Evolutionary conservation across 2,329 filamentous ascomycete species (phyloP).

Genomic region (Diaporthe sp.): DNA sequence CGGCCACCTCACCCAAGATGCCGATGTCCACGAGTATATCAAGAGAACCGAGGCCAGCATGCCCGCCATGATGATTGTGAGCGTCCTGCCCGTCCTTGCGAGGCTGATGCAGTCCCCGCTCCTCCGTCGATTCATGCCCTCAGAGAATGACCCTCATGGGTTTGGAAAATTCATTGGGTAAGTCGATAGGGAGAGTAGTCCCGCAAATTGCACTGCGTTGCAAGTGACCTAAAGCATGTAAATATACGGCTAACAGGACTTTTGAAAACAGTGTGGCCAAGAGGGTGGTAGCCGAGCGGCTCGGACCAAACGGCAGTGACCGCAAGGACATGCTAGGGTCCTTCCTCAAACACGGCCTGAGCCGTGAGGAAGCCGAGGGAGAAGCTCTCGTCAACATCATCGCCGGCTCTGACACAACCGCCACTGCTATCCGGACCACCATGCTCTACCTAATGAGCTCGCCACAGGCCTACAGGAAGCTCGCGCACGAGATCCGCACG

Average conservation of each 20-base stretch:
- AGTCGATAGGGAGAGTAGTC: not conserved
- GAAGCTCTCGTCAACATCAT: constrained; percentile 58
- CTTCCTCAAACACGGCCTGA: constrained; percentile 55
- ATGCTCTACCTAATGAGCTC: constrained; percentile 61
- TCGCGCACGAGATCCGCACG: constrained; percentile 57
- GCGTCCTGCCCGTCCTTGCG: constrained; percentile 37
- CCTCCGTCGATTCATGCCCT: constrained; percentile 38
- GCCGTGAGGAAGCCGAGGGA: constrained; percentile 56
- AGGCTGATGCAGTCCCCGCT: constrained; percentile 35
- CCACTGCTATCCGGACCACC: constrained; percentile 60
- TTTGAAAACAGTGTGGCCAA: constrained; percentile 38
- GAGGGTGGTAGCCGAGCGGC: constrained; percentile 47
- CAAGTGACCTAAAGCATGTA: not conserved
- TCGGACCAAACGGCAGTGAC: constrained; percentile 45
- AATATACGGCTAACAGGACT: constrained; percentile 22
- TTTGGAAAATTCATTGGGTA: constrained; percentile 40
- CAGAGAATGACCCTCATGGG: constrained; percentile 39
- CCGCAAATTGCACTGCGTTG: not conserved
- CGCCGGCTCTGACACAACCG: constrained; percentile 66
- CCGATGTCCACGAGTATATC: constrained; percentile 49
- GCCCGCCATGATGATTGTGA: constrained; percentile 49
- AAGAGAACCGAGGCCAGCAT: constrained; percentile 48
- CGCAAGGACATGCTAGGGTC: constrained; percentile 55
- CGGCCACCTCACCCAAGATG: constrained; percentile 59
- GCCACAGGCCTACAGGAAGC: constrained; percentile 54